Base-by-base conservation (phyloP, 2,329 filamentous ascomycete genomes). In the Stagonosporopsis cucurbitacearum region DNA sequence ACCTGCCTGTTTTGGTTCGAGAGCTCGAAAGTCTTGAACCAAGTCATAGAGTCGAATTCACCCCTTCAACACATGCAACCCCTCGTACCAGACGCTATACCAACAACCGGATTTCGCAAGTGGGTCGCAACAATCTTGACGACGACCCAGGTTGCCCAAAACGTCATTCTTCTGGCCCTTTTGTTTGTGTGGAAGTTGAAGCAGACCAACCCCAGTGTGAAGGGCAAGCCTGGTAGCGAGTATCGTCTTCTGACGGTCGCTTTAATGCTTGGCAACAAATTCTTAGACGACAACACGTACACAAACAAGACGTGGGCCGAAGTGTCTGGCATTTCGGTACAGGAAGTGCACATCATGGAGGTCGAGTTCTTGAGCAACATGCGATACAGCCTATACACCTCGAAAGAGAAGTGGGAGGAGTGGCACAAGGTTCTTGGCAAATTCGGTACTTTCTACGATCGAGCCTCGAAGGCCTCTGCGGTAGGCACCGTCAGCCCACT, bases 251-350 rank as follows among this genome's bases (percentile, higher is more conserved):
- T 98, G 69, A 98, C 95, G 0, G 93, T 98, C 44, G 95, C 95
- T 22, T 80, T 99, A 64, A 99, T 99, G 95, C 82, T 99, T 57
- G 94, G 93, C 59, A 99, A 99, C 77, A 99, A 99, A 80, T 99
- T 98, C 73, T 80, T 99, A 67, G 95, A 99, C 72, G 95, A 99
- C 76, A 99, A 98, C 75, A 98, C 95, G 0, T 99, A 99, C 77
- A 98, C 95, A 33, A 99, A 99, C 80, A 97, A 98, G 81, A 99
- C 95, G 0, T 99, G 95, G 95, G 95, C 94, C 2, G 95, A 99
- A 69, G 95, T 99, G 11, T 98, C 95, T 0, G 90, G 91, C 40
- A 96, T 99, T 58, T 88, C 91, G 1, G 94, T 98, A 12, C 87
- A 89, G 58, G 95, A 99, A 76, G 96, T 99, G 47, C 95, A 99